phyloP scores from a whole-genome alignment of 306 rosid species.

The Glycine latifolia region DNA sequence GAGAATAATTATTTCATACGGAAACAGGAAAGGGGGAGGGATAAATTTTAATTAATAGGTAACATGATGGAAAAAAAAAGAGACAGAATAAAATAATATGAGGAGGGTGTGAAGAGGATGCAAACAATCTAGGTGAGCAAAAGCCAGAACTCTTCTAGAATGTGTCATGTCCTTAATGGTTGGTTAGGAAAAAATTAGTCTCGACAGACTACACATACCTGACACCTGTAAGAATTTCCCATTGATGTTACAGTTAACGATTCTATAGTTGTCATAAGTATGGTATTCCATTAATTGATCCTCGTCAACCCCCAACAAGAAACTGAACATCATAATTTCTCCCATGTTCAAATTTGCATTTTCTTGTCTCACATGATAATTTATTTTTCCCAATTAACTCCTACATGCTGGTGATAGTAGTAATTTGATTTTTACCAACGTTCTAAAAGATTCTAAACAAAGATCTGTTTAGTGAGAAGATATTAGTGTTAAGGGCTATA shows the following conservation, averaged over 20 bases:
- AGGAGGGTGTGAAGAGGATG: background rate
- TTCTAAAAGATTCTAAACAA: background rate
- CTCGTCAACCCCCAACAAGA: constrained; percentile 9
- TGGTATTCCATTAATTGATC: background rate
- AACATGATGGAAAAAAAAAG: background rate
- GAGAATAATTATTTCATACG: background rate
- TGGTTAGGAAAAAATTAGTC: background rate
- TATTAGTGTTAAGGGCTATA: background rate
- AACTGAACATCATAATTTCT: background rate
- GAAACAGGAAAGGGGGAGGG: background rate
- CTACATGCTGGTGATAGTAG: background rate
- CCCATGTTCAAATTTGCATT: background rate
- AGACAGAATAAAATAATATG: background rate
- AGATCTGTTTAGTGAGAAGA: background rate
- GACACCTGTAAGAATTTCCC: background rate
- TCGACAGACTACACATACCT: background rate
- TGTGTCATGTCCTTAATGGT: background rate
- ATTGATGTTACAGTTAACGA: background rate
- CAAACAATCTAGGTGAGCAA: background rate
- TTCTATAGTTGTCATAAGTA: background rate
- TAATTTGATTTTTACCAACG: background rate
- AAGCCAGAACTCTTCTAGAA: background rate
- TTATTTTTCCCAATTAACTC: background rate
- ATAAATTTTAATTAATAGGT: background rate
- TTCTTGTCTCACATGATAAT: constrained; percentile 8